These are phyloP conservation scores for Calonectria honghensis DNA, from an alignment of 2,329 filamentous ascomycete species.

Conservation along the genomic window DNA sequence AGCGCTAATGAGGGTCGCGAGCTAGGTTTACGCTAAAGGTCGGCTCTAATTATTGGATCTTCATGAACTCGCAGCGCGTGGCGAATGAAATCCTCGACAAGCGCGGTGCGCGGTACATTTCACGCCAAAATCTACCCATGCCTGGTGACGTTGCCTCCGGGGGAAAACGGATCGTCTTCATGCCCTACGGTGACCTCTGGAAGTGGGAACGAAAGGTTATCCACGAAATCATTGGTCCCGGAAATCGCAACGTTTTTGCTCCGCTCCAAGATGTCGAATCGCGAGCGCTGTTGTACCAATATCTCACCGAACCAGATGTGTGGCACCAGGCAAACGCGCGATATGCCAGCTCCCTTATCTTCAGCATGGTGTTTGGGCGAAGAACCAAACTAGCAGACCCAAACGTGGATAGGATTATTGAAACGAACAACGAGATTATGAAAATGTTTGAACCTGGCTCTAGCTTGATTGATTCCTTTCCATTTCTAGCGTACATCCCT, in stretches of 20 bases:
- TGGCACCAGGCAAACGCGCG: neutral
- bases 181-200: slow-evolving; percentile 36
- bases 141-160: neutral
- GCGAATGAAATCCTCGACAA: slow-evolving; percentile 31
- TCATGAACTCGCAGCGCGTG: slow-evolving; percentile 33
- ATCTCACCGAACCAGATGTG: neutral
- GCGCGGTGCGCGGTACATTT: slow-evolving; percentile 11
- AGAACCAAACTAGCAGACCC: neutral
- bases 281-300: neutral
- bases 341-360: neutral
- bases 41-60: slow-evolving; percentile 28
- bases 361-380: neutral
- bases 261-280: neutral
- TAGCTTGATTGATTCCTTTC: slow-evolving; percentile 30
- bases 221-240: slow-evolving; percentile 33
- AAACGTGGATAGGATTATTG: neutral
- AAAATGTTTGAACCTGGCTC: neutral
- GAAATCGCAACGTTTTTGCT: slow-evolving; percentile 32
- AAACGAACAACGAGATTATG: neutral
- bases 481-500: slow-evolving; percentile 19
- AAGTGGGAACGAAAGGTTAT: slow-evolving; percentile 37
- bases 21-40: slow-evolving; percentile 24
- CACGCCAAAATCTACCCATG: neutral
- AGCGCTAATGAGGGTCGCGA: neutral
- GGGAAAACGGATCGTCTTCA: slow-evolving; percentile 32